phyloP scores from a whole-genome alignment of 75 land plant species.

The Adiantum capillusveneris region DNA sequence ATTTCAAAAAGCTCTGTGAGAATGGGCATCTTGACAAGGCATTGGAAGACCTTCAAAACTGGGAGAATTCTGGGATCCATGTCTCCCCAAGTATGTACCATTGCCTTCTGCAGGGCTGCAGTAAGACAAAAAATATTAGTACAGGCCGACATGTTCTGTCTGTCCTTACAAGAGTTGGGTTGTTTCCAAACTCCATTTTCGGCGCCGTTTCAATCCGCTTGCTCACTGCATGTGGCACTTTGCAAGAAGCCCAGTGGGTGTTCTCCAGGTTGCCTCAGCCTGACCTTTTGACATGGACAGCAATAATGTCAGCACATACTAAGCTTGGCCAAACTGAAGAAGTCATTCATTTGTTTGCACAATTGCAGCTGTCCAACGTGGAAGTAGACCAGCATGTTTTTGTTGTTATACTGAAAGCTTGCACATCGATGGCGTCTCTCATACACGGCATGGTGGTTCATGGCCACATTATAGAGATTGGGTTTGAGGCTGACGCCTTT shows the following conservation, averaged over 20 bases:
- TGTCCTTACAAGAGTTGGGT: not conserved
- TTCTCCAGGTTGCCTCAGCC: not conserved
- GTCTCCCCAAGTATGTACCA: not conserved
- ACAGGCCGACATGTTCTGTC: not conserved
- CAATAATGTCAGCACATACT: constrained; percentile 35
- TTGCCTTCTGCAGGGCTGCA: not conserved
- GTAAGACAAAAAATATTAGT: not conserved
- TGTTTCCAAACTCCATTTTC: constrained; percentile 7
- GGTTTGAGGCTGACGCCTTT: constrained; percentile 23
- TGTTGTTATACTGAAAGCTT: constrained; percentile 25
- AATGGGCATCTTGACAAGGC: no score
- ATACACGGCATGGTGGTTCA: constrained; percentile 24
- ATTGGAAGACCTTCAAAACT: no score
- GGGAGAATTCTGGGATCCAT: no score
- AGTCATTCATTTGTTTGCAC: constrained; percentile 21
- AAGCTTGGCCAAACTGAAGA: constrained; percentile 13
- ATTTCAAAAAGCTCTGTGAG: no score
- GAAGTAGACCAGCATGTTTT: constrained; percentile 21
- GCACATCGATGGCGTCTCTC: constrained; percentile 5
- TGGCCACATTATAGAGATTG: constrained; percentile 4
- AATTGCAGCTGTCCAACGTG: constrained; percentile 13
- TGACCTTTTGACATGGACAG: constrained; percentile 27
- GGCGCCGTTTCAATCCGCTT: constrained; percentile 14
- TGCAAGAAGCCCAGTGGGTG: constrained; percentile 6
- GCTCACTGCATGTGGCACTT: constrained; percentile 14